These are phyloP conservation scores for Mortierella sp. DNA, from an alignment of 371 early-diverging fungal species.

Conservation along the genomic window DNA sequence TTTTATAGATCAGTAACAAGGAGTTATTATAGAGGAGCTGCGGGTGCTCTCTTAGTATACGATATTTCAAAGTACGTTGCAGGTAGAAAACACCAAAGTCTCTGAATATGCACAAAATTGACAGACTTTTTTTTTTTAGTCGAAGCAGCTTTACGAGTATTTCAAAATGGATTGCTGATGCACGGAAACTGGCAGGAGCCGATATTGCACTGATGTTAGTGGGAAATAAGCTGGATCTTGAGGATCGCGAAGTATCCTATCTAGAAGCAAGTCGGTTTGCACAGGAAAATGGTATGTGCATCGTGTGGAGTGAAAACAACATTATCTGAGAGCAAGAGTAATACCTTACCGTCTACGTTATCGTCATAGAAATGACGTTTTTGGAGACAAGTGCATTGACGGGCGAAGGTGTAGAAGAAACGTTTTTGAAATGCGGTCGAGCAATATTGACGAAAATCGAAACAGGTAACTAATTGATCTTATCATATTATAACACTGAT, in stretches of 20 bases:
- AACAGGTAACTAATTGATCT: slow-evolving; percentile 56
- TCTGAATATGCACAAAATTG: not conserved
- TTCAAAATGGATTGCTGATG: slow-evolving; percentile 75
- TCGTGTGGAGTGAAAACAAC: too few relatives aligned
- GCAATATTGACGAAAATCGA: slow-evolving; percentile 73
- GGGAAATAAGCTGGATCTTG: slow-evolving; percentile 80
- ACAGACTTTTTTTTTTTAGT: slow-evolving; percentile 42
- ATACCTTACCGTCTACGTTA: not conserved
- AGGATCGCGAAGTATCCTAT: slow-evolving; percentile 72
- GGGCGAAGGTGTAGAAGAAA: slow-evolving; percentile 73
- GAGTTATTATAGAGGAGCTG: slow-evolving; percentile 78
- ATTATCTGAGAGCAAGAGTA: not conserved
- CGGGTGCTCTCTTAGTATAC: slow-evolving; percentile 77
- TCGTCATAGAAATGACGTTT: slow-evolving; percentile 68
- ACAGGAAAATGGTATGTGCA: slow-evolving; percentile 68
- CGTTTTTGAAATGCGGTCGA: slow-evolving; percentile 72
- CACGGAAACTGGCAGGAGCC: slow-evolving; percentile 73
- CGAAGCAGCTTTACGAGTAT: slow-evolving; percentile 70
- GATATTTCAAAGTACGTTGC: slow-evolving; percentile 74
- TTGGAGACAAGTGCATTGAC: slow-evolving; percentile 73
- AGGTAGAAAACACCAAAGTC: not conserved
- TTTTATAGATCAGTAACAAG: slow-evolving; percentile 76
- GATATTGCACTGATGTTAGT: slow-evolving; percentile 76
- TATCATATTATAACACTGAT: not conserved
- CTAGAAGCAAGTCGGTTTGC: slow-evolving; percentile 81